Conservation (phyloP, 306 rosid genomes). For the Senna tora region DNA sequence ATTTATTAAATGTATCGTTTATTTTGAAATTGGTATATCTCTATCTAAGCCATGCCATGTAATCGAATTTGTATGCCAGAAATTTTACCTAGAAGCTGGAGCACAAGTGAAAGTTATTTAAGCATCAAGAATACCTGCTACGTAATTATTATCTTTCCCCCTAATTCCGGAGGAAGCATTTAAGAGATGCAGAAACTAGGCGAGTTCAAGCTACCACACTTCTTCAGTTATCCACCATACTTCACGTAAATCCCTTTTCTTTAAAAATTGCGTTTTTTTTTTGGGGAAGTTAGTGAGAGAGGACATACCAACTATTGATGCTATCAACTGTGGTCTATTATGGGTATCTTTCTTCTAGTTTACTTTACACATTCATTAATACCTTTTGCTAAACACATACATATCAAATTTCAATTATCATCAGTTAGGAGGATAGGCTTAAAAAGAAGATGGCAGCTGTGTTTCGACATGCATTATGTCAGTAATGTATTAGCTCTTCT, state of each 20-base stretch:
- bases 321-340: not conserved
- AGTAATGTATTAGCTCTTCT: not conserved
- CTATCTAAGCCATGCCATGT: not conserved
- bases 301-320: not conserved
- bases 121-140: slow-evolving; percentile 14
- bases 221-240: slow-evolving; percentile 95
- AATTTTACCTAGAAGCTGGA: not conserved
- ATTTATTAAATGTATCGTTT: not conserved
- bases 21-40: not conserved
- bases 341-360: not conserved
- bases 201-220: slow-evolving; percentile 85
- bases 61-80: not conserved
- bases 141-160: not conserved
- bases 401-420: not conserved
- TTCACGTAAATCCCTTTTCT: slow-evolving; percentile 66
- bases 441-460: not conserved
- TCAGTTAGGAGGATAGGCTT: not conserved
- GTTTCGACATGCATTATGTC: not conserved
- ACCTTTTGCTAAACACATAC: not conserved
- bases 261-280: not conserved
- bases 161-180: slow-evolving; percentile 11
- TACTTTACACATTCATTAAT: not conserved
- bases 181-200: slow-evolving; percentile 85
- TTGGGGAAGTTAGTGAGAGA: not conserved
- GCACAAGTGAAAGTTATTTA: not conserved